A percentile compares a stretch with the other conserved stretches of the same genome.
Evolutionary conservation across 768 basidiomycete genomes (phyloP).

Genomic region (Lentinus brumalis): DNA sequence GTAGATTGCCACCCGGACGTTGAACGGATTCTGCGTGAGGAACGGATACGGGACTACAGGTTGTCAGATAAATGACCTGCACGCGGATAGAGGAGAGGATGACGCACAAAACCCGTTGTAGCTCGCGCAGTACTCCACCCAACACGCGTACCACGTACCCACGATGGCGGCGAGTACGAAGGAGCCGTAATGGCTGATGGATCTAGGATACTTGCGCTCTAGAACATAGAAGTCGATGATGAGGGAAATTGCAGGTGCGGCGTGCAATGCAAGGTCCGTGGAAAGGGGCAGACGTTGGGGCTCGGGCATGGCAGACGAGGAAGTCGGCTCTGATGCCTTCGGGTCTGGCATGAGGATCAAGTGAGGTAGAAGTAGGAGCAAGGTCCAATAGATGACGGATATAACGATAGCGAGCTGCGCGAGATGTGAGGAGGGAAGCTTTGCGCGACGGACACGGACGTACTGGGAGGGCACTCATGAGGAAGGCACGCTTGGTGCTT

Average conservation of each 20-base stretch:
- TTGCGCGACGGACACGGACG: conserved; percentile 18
- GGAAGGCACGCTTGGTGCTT: conserved; percentile 53
- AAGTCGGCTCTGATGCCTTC: conserved; percentile 29
- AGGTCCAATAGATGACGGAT: conserved; percentile 68
- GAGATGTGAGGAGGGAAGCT: background rate
- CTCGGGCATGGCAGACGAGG: conserved; percentile 31
- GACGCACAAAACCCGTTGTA: conserved; percentile 64
- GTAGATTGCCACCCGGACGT: conserved; percentile 62
- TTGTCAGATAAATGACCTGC: background rate
- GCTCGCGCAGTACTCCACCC: conserved; percentile 68
- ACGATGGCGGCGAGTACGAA: conserved; percentile 33
- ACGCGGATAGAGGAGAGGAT: background rate
- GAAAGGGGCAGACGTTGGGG: conserved; percentile 44
- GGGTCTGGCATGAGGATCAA: conserved; percentile 49
- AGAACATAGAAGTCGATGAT: conserved; percentile 69
- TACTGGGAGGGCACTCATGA: conserved; percentile 71
- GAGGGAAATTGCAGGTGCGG: conserved; percentile 57
- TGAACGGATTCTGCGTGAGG: conserved; percentile 59
- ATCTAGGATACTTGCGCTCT: conserved; percentile 53
- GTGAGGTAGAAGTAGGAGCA: conserved; percentile 54
- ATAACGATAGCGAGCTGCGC: conserved; percentile 48
- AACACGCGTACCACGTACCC: conserved; percentile 54
- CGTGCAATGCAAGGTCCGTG: conserved; percentile 60
- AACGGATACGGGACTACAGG: conserved; percentile 81
- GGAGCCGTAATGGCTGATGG: conserved; percentile 36